phyloP scores from a whole-genome alignment of 257 asterid genomes.

The Fraxinus pennsylvanica region DNA sequence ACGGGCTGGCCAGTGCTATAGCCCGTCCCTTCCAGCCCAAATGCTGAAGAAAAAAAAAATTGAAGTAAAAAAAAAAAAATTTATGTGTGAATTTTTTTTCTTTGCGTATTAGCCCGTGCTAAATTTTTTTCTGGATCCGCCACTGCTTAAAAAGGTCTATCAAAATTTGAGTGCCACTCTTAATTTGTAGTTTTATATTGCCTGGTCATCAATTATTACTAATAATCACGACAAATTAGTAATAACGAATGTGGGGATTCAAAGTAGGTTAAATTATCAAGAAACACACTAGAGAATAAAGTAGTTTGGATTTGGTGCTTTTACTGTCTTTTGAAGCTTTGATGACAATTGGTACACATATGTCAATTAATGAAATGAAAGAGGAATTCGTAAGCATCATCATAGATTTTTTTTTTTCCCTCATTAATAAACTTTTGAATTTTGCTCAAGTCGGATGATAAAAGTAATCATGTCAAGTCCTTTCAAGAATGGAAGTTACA shows the following conservation, averaged over 20 bases:
- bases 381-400: conserved; percentile 19
- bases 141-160: background rate
- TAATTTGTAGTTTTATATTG: background rate
- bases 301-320: conserved; percentile 52
- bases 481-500: background rate
- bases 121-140: no score
- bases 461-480: background rate
- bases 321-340: conserved; percentile 36
- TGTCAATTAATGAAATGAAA: conserved; percentile 24
- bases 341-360: conserved; percentile 13
- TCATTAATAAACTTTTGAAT: background rate
- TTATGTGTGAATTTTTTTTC: no score
- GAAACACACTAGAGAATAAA: conserved; percentile 25
- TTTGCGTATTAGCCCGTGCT: no score
- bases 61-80: no score
- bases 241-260: conserved; percentile 32
- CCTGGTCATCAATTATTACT: background rate
- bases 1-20: no score
- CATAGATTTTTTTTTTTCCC: background rate
- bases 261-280: conserved; percentile 15
- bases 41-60: no score
- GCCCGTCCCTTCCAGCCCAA: no score
- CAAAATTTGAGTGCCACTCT: background rate
- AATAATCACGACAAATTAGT: conserved; percentile 16
- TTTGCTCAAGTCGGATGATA: background rate